Conservation (phyloP, 2,329 filamentous ascomycete genomes). For the Thermothelomyces thermophilus region DNA sequence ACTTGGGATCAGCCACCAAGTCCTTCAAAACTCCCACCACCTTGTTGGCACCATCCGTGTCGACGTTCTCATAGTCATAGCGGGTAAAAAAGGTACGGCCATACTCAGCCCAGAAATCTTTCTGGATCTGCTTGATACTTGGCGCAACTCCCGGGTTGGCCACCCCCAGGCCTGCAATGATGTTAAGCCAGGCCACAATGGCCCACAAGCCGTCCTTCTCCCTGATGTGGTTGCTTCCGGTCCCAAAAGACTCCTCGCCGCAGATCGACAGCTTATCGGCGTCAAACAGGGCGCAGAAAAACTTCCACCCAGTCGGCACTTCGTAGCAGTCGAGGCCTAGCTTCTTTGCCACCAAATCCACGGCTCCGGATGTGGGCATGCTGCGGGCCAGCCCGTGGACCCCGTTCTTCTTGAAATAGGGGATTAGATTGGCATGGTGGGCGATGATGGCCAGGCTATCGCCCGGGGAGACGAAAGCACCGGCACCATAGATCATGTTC, state of each 20-base stretch:
- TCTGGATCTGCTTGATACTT: conserved; percentile 92
- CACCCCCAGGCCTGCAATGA: conserved; percentile 88
- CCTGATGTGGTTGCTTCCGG: conserved; percentile 95
- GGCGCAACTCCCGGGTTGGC: conserved; percentile 72
- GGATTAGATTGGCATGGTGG: conserved; percentile 91
- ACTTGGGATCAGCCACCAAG: conserved; percentile 65
- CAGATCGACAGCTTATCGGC: conserved; percentile 96
- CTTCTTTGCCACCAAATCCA: conserved; percentile 92
- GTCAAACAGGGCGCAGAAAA: conserved; percentile 95
- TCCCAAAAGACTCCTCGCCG: conserved; percentile 96
- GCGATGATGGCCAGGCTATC: conserved; percentile 98
- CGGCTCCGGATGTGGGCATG: conserved; percentile 94
- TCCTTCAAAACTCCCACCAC: conserved; percentile 75
- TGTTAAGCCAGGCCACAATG: conserved; percentile 95
- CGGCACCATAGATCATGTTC: conserved; percentile 99
- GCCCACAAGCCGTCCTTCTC: conserved; percentile 99
- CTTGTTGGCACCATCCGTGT: conserved; percentile 84
- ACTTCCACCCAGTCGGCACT: conserved; percentile 98
- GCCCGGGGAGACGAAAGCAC: conserved; percentile 91
- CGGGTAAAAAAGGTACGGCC: conserved; percentile 98
- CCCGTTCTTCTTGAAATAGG: conserved; percentile 96
- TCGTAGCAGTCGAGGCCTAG: conserved; percentile 90
- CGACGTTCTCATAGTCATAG: conserved; percentile 96
- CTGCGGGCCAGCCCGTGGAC: conserved; percentile 92
- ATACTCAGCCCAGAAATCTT: conserved; percentile 94